Percentiles rank a stretch among this genome's conserved stretches.
These are phyloP conservation scores for Purpureocillium lavendulum DNA, from an alignment of 2,329 filamentous ascomycete species.

Conservation along the genomic window DNA sequence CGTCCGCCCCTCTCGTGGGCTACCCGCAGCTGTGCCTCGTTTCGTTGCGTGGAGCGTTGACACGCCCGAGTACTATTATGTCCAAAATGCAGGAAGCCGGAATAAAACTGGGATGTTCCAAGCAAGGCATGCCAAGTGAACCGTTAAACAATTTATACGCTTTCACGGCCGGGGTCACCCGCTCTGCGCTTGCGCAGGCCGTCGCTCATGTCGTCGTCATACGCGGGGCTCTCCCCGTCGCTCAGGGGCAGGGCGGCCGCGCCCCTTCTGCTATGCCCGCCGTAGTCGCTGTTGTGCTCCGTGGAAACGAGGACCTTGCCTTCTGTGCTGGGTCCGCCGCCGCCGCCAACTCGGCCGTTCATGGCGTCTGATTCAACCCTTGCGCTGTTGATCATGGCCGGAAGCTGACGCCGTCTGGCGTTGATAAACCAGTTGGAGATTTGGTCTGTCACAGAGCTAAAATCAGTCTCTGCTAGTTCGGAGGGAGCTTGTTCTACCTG, in stretches of 20 bases:
- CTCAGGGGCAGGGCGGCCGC: conserved; percentile 31
- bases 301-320: conserved; percentile 29
- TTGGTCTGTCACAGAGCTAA: conserved; percentile 37
- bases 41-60: too few relatives aligned
- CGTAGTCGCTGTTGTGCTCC: conserved; percentile 17
- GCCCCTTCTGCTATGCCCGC: conserved; percentile 17
- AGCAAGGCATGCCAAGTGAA: too few relatives aligned
- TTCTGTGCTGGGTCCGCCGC: conserved; percentile 13
- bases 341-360: conserved; percentile 22
- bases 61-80: too few relatives aligned
- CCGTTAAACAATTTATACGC: too few relatives aligned
- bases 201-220: conserved; percentile 33
- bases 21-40: too few relatives aligned
- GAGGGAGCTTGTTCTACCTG: too few relatives aligned
- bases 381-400: conserved; percentile 49
- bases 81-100: too few relatives aligned
- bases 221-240: conserved; percentile 36
- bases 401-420: conserved; percentile 57
- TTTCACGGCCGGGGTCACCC: conserved; percentile 34
- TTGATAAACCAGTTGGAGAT: conserved; percentile 82
- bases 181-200: conserved; percentile 18
- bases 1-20: too few relatives aligned
- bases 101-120: too few relatives aligned
- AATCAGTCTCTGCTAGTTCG: conserved; percentile 6
- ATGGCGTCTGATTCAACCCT: conserved; percentile 42